Conservation (phyloP, 2,329 filamentous ascomycete species). For the Fusarium euwallaceae region DNA sequence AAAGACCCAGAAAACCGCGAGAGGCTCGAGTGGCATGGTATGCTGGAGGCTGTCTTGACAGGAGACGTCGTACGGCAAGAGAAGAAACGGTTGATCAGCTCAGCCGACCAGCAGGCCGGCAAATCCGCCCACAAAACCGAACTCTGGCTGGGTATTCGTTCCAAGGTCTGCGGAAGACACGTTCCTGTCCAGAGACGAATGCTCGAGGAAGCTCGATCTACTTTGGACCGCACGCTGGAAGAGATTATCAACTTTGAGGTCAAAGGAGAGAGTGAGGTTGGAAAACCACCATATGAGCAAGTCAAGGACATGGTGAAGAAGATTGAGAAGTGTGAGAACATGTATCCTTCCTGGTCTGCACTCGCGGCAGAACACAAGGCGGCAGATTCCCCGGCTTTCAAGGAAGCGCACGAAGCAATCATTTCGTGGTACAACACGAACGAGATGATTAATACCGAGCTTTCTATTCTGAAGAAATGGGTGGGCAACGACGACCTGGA, state of each 20-base stretch:
- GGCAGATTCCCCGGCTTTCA: conserved; percentile 81
- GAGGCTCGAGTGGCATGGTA: conserved; percentile 96
- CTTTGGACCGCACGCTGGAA: conserved; percentile 82
- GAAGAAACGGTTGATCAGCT: conserved; percentile 93
- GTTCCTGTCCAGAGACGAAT: conserved; percentile 87
- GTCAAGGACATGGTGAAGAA: conserved; percentile 90
- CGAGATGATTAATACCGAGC: conserved; percentile 93
- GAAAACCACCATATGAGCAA: conserved; percentile 88
- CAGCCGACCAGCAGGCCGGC: conserved; percentile 69
- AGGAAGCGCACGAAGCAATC: conserved; percentile 87
- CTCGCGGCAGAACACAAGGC: conserved; percentile 81
- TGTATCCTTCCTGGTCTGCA: conserved; percentile 85
- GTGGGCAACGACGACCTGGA: conserved; percentile 96
- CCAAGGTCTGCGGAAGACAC: conserved; percentile 86
- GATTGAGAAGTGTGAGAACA: conserved; percentile 87
- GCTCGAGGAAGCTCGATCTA: conserved; percentile 84
- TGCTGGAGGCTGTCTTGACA: conserved; percentile 94
- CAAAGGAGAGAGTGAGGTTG: conserved; percentile 91
- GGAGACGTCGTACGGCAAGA: conserved; percentile 98
- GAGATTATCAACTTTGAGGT: conserved; percentile 94
- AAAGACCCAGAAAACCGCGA: conserved; percentile 90
- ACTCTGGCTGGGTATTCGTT: conserved; percentile 89
- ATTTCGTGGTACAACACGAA: conserved; percentile 98
- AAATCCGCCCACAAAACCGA: conserved; percentile 80
- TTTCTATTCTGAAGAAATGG: conserved; percentile 93